Evolutionary conservation across 768 basidiomycete genomes (phyloP), one percentile per base, ranked within the genome.

Genomic region (Pleurotus tuoliensis): DNA sequence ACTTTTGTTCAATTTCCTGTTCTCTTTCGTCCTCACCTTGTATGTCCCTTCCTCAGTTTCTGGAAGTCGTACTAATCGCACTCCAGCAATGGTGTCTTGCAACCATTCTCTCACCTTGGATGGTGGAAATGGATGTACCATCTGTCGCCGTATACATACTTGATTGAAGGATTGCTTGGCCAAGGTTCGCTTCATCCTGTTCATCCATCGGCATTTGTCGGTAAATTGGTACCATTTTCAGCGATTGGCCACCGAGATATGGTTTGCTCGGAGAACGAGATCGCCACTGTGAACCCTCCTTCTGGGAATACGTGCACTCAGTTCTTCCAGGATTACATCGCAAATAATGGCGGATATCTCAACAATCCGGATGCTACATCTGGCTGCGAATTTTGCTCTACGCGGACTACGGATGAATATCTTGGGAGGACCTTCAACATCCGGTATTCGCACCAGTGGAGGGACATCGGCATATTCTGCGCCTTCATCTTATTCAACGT

Each of bases 331-430:
- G 63, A 71, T 0, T 91, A 77, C 69, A 82, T 86, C 13, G 56
- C 66, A 0, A 44, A 60, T 1, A 71, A 75, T 3, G 82, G 87
- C 0, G 87, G 87, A 5, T 84, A 84, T 59, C 67, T 90, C 24
- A 62, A 72, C 20, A 79, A 87, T 60, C 75, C 81, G 1, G 66
- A 76, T 15, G 81, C 84, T 2, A 78, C 80, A 0, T 57, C 68
- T n/a, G 67, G 63, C 43, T 90, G 87, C 64, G 56, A 73, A 18
- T 87, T 81, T 68, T 93, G 91, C 63, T 68, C 82, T 3, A 73
- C 76, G 38, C 65, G 73, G n/a, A 77, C 76, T 0, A 83, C 87
- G 0, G 85, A 91, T 65, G 66, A 76, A 41, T 91, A 81, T 72
- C 69, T 89, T 38, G 64, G 59, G 18, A 44, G 47, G 0, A 70